Evolutionary conservation across 2,329 filamentous ascomycete genomes (phyloP), one percentile per base, ranked within the genome.

Genomic region (Curvularia verruculosa): DNA sequence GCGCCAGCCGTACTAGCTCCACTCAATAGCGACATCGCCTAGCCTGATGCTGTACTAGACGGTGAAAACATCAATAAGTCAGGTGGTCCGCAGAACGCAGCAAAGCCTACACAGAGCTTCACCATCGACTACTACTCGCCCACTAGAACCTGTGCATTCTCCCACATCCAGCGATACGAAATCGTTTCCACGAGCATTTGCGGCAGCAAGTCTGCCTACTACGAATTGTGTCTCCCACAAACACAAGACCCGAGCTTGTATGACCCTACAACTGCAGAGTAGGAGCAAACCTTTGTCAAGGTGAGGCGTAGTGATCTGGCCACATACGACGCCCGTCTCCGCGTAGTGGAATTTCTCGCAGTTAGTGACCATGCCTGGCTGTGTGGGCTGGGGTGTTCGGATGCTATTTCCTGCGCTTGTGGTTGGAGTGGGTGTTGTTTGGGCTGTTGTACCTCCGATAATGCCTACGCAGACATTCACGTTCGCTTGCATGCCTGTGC

Each of bases 1-100:
- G 43, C 52, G 18, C 56, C 56, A 49, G 24, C 34, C 49, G 39
- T 41, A 21, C 51, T 21, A 28, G 23, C 28, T 53, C 15, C 40
- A 28, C 40, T 24, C 21, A 41, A 21, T 41, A 5, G 24, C 21
- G 21, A 24, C 39, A 26, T n/a, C 21, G 39, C 19, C 21, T 21
- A 41, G 39, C 39, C 39, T 24, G 39, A 41, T 41, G 39, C 39
- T 41, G 12, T 19, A 41, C 10, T 41, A 41, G 39, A 41, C 39
- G 21, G 21, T 24, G 39, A 41, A 21, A 24, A 41, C 39, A 19
- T 41, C 39, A 7, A 41, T 41, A 21, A 41, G 21, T 41, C 39
- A 26, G 39, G 39, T 10, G 39, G 39, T 41, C 39, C 39, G 21
- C 39, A 41, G 21, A 41, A 41, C 21, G 21, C 9, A 41, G 39